Percentiles rank a stretch among this genome's conserved stretches.
phyloP scores from a whole-genome alignment of 352 stramenopile species.

The Salisapilia sapeloensis region DNA sequence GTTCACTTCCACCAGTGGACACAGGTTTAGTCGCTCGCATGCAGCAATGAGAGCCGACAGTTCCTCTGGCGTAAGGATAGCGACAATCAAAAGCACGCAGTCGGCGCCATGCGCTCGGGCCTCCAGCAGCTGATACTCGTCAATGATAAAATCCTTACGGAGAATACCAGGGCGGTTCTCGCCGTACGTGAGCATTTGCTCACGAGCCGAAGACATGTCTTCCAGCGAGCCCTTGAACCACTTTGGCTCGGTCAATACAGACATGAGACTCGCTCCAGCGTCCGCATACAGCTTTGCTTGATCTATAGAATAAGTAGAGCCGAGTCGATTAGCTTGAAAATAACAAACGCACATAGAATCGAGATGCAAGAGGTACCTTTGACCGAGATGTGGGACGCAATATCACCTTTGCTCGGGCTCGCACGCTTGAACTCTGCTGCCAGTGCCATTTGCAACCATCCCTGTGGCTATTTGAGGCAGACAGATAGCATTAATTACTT shows the following conservation, averaged over 20 bases:
- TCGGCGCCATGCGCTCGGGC: constrained; percentile 90
- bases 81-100: constrained; percentile 96
- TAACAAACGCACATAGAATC: not conserved
- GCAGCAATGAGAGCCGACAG: constrained; percentile 48
- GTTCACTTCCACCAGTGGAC: constrained; percentile 97
- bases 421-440: constrained; percentile 98
- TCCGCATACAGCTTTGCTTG: constrained; percentile 84
- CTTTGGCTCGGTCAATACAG: constrained; percentile 93
- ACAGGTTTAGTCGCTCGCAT: constrained; percentile 75
- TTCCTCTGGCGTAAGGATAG: constrained; percentile 56
- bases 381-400: constrained; percentile 62
- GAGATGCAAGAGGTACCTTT: constrained; percentile 14
- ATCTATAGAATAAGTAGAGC: too few species aligned
- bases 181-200: constrained; percentile 21
- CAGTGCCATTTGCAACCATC: constrained; percentile 76
- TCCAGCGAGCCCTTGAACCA: constrained; percentile 95
- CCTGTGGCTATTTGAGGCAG: constrained; percentile 16
- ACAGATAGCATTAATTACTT: constrained; percentile 2
- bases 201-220: constrained; percentile 44
- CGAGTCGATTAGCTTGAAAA: constrained; percentile 9
- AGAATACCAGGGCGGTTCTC: constrained; percentile 48
- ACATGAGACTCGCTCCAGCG: constrained; percentile 93
- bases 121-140: constrained; percentile 91
- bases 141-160: constrained; percentile 92
- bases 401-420: constrained; percentile 94